Evolutionary conservation across 306 rosid genomes (phyloP).

Genomic region (Dalbergia cultrata): DNA sequence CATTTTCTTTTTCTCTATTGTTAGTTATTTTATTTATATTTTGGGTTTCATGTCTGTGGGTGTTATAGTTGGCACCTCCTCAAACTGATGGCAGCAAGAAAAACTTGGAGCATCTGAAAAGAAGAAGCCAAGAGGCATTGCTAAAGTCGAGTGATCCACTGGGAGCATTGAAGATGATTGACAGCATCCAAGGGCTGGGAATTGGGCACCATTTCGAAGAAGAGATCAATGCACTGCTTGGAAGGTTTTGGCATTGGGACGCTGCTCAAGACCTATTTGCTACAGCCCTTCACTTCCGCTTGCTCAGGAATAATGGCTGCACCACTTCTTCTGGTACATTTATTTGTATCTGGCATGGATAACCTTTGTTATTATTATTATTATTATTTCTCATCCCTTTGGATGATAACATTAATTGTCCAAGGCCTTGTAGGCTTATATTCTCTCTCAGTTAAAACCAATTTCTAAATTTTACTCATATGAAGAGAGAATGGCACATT

Average conservation of each 20-base stretch:
- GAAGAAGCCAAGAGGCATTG: conserved; percentile 28
- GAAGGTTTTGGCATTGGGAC: conserved; percentile 19
- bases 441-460: too few relatives aligned
- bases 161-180: conserved; percentile 46
- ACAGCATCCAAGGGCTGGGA: conserved; percentile 53
- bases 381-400: too few relatives aligned
- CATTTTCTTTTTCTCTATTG: not conserved
- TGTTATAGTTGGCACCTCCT: conserved; percentile 22
- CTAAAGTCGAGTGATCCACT: conserved; percentile 27
- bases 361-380: not conserved
- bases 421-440: too few relatives aligned
- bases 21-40: not conserved
- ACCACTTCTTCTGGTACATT: conserved; percentile 43
- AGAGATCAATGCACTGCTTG: conserved; percentile 33
- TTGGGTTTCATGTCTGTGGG: not conserved
- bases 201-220: conserved; percentile 50
- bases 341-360: not conserved
- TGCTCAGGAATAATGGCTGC: conserved; percentile 44
- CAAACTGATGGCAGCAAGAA: not conserved
- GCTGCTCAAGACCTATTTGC: conserved; percentile 41
- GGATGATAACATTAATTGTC: too few relatives aligned
- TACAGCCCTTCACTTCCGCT: conserved; percentile 54
- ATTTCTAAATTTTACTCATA: too few relatives aligned
- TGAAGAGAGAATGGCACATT: too few relatives aligned
- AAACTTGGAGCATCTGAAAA: conserved; percentile 27